Conservation (phyloP, 1,284 basidiomycete species). For the Termitomyces sp. region DNA sequence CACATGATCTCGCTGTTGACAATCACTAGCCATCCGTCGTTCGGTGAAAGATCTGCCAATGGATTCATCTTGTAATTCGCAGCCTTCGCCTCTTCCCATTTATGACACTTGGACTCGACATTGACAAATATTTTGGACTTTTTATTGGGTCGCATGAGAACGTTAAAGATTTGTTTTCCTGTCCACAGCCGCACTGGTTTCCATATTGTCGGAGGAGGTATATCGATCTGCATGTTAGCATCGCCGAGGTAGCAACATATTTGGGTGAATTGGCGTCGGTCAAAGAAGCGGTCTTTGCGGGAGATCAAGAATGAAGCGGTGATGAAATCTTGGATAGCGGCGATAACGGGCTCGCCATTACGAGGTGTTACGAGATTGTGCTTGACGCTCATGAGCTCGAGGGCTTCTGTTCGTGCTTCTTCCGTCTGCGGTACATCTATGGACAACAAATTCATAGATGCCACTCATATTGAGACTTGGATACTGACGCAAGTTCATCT, state of each 20-base stretch:
- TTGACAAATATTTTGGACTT: conserved; percentile 84
- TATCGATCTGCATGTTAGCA: conserved; percentile 88
- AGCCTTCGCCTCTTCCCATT: conserved; percentile 78
- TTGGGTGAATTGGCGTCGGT: conserved; percentile 93
- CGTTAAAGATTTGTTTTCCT: conserved; percentile 96
- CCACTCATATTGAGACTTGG: neutral
- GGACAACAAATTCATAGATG: neutral
- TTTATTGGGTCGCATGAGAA: conserved; percentile 94
- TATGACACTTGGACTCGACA: conserved; percentile 95
- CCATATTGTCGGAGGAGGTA: conserved; percentile 92
- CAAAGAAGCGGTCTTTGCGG: conserved; percentile 89
- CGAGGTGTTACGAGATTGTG: conserved; percentile 96
- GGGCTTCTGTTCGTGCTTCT: conserved; percentile 95
- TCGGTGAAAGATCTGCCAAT: conserved; percentile 86
- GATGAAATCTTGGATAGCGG: conserved; percentile 98
- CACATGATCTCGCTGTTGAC: conserved; percentile 99
- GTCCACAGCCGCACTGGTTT: conserved; percentile 96
- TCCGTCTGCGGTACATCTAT: conserved; percentile 98
- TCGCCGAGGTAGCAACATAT: conserved; percentile 95
- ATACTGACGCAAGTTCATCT: conserved; percentile 95
- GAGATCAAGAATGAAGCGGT: conserved; percentile 96
- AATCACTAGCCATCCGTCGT: conserved; percentile 97
- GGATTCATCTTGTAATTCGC: conserved; percentile 62
- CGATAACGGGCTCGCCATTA: conserved; percentile 98
- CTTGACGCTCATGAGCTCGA: conserved; percentile 97